These are phyloP conservation scores for Thoreauomyces humboldtii DNA, from an alignment of 192 early-diverging fungal species.

Conservation along the genomic window DNA sequence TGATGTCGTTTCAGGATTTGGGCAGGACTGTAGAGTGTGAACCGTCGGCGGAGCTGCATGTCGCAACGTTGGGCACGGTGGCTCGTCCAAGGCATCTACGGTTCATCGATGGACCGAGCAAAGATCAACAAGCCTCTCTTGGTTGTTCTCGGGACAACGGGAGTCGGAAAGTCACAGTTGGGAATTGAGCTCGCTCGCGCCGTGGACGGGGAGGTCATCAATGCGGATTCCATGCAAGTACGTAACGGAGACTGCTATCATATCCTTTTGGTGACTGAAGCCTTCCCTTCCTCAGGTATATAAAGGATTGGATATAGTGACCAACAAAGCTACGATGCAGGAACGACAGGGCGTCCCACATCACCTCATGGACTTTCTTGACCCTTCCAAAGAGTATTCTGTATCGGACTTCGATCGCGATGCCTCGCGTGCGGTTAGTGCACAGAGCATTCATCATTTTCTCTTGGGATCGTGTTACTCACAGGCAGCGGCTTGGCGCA, in stretches of 20 bases:
- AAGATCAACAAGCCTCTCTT: constrained; percentile 35
- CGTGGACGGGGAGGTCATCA: constrained; percentile 85
- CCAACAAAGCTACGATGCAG: constrained; percentile 82
- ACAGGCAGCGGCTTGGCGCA: constrained; percentile 23
- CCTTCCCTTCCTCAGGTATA: constrained; percentile 70
- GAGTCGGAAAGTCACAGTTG: constrained; percentile 95
- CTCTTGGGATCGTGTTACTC: background rate
- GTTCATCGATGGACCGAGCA: too few relatives aligned
- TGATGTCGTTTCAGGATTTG: too few relatives aligned
- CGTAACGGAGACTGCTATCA: background rate
- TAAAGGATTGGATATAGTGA: constrained; percentile 84
- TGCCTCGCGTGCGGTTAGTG: constrained; percentile 60
- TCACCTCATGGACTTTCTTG: constrained; percentile 82
- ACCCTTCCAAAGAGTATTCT: constrained; percentile 70
- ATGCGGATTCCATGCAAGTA: constrained; percentile 94
- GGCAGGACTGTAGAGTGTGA: too few relatives aligned
- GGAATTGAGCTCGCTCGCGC: constrained; percentile 82
- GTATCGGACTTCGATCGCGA: constrained; percentile 84
- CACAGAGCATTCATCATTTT: background rate
- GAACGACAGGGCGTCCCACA: constrained; percentile 74
- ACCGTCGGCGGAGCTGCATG: too few relatives aligned
- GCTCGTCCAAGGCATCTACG: too few relatives aligned
- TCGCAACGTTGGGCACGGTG: too few relatives aligned
- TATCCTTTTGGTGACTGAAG: too few relatives aligned
- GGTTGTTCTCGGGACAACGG: constrained; percentile 74